Evolutionary conservation across 495 filamentous ascomycete species (phyloP).

Genomic region (Corynascus novoguineensis): DNA sequence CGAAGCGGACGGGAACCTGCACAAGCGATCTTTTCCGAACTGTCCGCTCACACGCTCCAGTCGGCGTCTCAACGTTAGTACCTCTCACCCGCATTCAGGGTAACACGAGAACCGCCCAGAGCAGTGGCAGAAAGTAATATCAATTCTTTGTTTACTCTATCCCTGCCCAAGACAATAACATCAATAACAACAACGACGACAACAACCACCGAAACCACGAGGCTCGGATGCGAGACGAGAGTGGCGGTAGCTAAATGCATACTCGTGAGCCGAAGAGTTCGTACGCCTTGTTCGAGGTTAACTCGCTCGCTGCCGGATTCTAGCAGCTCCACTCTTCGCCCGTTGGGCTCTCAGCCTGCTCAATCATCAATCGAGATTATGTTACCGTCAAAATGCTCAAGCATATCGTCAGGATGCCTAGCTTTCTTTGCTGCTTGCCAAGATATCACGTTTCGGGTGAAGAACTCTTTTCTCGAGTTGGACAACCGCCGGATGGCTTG

Average conservation of each 20-base stretch:
- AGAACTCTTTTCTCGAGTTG: constrained; percentile 17
- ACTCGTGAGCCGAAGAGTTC: neutral
- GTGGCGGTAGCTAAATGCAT: constrained; percentile 2
- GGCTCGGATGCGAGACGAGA: constrained; percentile 3
- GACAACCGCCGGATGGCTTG: constrained; percentile 26
- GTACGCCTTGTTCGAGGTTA: neutral
- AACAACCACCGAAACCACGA: neutral
- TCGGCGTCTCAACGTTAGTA: constrained; percentile 19
- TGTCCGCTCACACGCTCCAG: constrained; percentile 15
- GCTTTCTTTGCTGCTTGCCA: no score
- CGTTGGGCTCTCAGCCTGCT: constrained; percentile 1
- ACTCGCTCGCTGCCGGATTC: constrained; percentile 5
- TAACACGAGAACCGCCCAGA: constrained; percentile 25
- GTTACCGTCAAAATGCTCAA: neutral
- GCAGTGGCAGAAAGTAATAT: constrained; percentile 12
- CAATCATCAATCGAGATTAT: neutral
- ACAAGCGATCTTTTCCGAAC: constrained; percentile 32
- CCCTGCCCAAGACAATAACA: neutral
- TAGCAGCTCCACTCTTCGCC: constrained; percentile 10
- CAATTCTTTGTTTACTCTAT: neutral
- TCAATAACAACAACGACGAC: neutral
- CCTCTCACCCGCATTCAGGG: constrained; percentile 25
- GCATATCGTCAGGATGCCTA: constrained; percentile 11
- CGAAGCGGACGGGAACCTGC: constrained; percentile 34
- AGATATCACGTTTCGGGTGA: constrained; percentile 31